Evolutionary conservation across 306 rosid genomes (phyloP), one percentile per base, ranked within the genome.

Genomic region (Gynostemma pentaphyllum): DNA sequence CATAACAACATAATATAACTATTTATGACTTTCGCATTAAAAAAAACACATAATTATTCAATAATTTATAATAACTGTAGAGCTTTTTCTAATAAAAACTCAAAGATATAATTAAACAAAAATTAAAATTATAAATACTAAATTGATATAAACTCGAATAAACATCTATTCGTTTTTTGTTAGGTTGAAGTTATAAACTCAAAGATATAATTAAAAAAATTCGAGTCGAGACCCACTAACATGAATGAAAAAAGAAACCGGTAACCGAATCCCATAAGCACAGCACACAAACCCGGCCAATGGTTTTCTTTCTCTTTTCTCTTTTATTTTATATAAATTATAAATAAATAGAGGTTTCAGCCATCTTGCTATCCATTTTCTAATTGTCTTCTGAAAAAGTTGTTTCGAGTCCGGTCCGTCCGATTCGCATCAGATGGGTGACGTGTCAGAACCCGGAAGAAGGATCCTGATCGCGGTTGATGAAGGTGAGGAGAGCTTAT

Each of bases 401-500:
- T 5, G 5, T 9, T 21, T 15, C 12, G 11, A 5, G 51, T 36
- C 12, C 16, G 6, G 51, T 36, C 67, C 61, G 68, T 42, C 42
- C 3, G 51, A 50, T 62, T 29, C n/a, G 49, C 56, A 15, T 26
- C 49, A 67, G 14, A 87, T 87, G 95, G 78, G 81, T 40, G 82
- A 74, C 15, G 76, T 39, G 42, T 67, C 72, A 42, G 78, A 41
- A 14, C 76, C 59, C 1, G 82, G 79, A 66, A 77, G 98, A 40
- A 72, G 75, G 78, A 86, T 92, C 66, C 65, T 92, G 42, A 90
- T 86, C 80, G 95, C 96, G 9, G 87, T 92, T 2, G 99, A 88
- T 19, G 95, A 84, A 36, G 87, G 95, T 0, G 96, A 88, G n/a
- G 96, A 92, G 79, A 88, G 99, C 79, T 48, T 74, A 74, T 60